Conservation (phyloP, 2,329 filamentous ascomycete species). For the Celoporthe dispersa region DNA sequence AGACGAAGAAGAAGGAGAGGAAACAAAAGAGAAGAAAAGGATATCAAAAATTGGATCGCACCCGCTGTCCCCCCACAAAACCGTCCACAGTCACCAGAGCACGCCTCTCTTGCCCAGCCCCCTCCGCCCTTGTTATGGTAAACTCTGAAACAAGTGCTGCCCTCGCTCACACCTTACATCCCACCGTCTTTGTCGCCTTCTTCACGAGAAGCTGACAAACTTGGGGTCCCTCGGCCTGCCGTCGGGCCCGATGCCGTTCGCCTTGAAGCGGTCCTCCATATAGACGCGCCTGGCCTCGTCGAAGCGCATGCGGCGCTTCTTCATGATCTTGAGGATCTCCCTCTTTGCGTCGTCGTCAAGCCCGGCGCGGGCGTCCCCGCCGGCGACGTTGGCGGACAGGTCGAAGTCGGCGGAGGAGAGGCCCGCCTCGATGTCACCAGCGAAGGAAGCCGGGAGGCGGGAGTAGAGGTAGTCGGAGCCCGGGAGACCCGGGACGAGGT, state of each 20-base stretch:
- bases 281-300: constrained; percentile 88
- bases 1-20: not conserved
- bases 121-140: not conserved
- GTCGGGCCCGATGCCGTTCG: constrained; percentile 86
- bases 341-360: constrained; percentile 80
- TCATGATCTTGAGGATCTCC: constrained; percentile 90
- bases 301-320: constrained; percentile 78
- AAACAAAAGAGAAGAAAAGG: not conserved
- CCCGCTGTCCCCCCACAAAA: not conserved
- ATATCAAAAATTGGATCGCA: not conserved
- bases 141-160: not conserved
- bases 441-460: constrained; percentile 76
- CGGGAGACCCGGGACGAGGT: constrained; percentile 56
- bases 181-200: not conserved
- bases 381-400: constrained; percentile 76
- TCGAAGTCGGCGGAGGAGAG: constrained; percentile 85
- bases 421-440: constrained; percentile 84
- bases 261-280: constrained; percentile 84
- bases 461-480: constrained; percentile 71
- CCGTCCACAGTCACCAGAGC: not conserved
- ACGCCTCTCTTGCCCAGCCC: not conserved
- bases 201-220: constrained; percentile 87
- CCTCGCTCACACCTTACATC: not conserved
- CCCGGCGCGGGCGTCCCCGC: constrained; percentile 77
- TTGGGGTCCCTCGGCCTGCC: constrained; percentile 89